Percentiles rank a stretch among this genome's conserved stretches.
phyloP scores from a whole-genome alignment of 2,329 filamentous ascomycete species.

The Hortaea sp. region DNA sequence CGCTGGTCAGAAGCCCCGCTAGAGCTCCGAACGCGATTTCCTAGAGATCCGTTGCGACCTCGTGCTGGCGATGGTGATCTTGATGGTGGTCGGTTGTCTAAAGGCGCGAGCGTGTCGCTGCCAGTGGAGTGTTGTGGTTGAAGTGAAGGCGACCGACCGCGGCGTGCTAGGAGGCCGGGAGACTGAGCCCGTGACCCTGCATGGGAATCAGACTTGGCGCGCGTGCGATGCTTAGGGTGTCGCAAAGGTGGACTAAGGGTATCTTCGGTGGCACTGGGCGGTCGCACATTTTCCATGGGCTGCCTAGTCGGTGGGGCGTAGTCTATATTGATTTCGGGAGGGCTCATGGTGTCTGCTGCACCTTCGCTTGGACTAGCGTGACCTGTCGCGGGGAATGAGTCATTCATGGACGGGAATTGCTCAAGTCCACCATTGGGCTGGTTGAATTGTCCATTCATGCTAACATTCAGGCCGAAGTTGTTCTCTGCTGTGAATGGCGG shows the following conservation, averaged over 20 bases:
- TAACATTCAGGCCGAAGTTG: constrained; percentile 38
- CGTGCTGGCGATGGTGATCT: constrained; percentile 38
- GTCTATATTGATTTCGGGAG: constrained; percentile 92
- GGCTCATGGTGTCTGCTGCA: constrained; percentile 65
- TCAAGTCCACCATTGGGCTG: constrained; percentile 38
- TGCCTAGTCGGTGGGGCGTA: constrained; percentile 63
- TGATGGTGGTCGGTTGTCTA: constrained; percentile 27
- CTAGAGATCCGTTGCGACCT: constrained; percentile 21
- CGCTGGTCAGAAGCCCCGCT: constrained; percentile 47
- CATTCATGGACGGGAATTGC: constrained; percentile 41
- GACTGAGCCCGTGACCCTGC: constrained; percentile 38
- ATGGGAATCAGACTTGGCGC: constrained; percentile 52
- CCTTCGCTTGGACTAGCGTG: constrained; percentile 46
- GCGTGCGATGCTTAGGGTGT: constrained; percentile 42
- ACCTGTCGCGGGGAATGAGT: constrained; percentile 39
- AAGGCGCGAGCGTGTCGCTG: constrained; percentile 33
- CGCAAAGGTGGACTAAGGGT: constrained; percentile 72
- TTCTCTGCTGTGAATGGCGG: constrained; percentile 37
- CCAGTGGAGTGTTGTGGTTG: constrained; percentile 16
- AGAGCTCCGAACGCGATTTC: constrained; percentile 38
- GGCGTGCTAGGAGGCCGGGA: constrained; percentile 23
- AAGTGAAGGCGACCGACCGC: constrained; percentile 27
- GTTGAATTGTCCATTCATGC: constrained; percentile 39
- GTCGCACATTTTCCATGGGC: constrained; percentile 32
- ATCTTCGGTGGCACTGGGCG: constrained; percentile 50